A percentile compares a stretch with the other conserved stretches of the same genome.
These are phyloP conservation scores for Cercospora berteroae DNA, from an alignment of 2,329 filamentous ascomycete genomes.

Conservation along the genomic window DNA sequence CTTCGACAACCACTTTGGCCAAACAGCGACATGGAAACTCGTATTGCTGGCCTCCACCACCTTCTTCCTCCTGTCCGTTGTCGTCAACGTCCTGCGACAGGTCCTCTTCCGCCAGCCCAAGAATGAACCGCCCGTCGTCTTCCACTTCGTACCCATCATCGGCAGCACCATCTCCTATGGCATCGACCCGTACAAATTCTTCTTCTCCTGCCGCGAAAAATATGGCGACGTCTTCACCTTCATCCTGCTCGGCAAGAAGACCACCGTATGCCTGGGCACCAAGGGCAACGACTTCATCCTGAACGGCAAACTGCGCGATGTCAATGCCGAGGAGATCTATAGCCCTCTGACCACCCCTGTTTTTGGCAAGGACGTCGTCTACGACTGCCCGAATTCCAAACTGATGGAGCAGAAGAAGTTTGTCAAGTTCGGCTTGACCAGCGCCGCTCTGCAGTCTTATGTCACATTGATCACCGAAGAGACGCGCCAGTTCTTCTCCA, in stretches of 20 bases:
- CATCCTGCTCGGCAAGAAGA: constrained; percentile 82
- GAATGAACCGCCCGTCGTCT: constrained; percentile 63
- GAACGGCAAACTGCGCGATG: constrained; percentile 85
- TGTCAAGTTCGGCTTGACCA: constrained; percentile 77
- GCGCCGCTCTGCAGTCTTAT: constrained; percentile 71
- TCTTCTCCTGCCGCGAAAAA: constrained; percentile 70
- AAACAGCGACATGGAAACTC: constrained; percentile 43
- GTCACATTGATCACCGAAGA: constrained; percentile 76
- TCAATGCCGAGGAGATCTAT: constrained; percentile 89
- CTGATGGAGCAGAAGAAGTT: constrained; percentile 98
- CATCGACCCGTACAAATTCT: constrained; percentile 90
- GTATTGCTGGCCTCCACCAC: constrained; percentile 45
- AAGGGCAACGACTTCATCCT: constrained; percentile 87
- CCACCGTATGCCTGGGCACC: constrained; percentile 78
- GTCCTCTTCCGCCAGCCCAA: constrained; percentile 64
- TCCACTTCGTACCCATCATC: constrained; percentile 68
- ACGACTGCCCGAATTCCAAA: constrained; percentile 86
- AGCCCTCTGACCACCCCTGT: constrained; percentile 68
- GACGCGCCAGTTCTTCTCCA: constrained; percentile 70
- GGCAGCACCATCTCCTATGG: constrained; percentile 92
- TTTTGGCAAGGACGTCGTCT: constrained; percentile 83
- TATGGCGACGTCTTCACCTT: constrained; percentile 91
- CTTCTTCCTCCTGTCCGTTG: constrained; percentile 57
- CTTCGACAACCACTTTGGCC: constrained; percentile 25
- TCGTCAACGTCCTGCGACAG: constrained; percentile 78